Conservation (phyloP, 495 filamentous ascomycete species). For the Rostrohypoxylon terebratum region DNA sequence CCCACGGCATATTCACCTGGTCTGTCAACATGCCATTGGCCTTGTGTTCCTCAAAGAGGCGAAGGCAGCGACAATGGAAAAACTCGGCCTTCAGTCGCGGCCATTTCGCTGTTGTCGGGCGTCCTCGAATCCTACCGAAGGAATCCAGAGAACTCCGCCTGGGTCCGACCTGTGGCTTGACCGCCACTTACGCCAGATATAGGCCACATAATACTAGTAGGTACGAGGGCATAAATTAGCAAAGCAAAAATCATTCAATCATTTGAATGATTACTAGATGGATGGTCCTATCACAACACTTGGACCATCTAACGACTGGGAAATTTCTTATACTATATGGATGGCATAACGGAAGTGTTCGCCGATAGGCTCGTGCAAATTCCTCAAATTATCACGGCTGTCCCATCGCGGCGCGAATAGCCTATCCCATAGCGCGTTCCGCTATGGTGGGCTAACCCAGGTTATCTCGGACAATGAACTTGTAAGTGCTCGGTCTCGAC, state of each 20-base stretch:
- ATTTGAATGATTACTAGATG: conserved; percentile 19
- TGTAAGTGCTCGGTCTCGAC: conserved; percentile 12
- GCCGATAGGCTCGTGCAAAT: conserved; percentile 22
- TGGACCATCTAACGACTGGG: conserved; percentile 6
- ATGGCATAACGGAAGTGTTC: conserved; percentile 13
- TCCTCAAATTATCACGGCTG: conserved; percentile 9
- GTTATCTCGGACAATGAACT: neutral
- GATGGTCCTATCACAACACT: neutral
- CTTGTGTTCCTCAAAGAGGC: conserved; percentile 55
- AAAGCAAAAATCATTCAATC: conserved; percentile 6
- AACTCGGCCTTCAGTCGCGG: conserved; percentile 65
- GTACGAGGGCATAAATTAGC: neutral
- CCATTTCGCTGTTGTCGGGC: conserved; percentile 70
- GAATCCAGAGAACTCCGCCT: conserved; percentile 66
- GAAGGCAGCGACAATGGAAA: conserved; percentile 57
- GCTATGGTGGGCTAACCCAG: neutral
- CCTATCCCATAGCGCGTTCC: conserved; percentile 5
- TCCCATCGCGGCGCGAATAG: conserved; percentile 12
- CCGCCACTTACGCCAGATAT: conserved; percentile 14
- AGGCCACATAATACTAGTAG: neutral
- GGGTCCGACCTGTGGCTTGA: conserved; percentile 50
- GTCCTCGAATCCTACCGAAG: conserved; percentile 59
- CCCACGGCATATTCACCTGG: conserved; percentile 39
- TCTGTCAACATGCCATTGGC: conserved; percentile 64
- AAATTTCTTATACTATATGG: conserved; percentile 26